Evolutionary conservation across 1,284 basidiomycete species (phyloP).

Genomic region (Meira nashicola): DNA sequence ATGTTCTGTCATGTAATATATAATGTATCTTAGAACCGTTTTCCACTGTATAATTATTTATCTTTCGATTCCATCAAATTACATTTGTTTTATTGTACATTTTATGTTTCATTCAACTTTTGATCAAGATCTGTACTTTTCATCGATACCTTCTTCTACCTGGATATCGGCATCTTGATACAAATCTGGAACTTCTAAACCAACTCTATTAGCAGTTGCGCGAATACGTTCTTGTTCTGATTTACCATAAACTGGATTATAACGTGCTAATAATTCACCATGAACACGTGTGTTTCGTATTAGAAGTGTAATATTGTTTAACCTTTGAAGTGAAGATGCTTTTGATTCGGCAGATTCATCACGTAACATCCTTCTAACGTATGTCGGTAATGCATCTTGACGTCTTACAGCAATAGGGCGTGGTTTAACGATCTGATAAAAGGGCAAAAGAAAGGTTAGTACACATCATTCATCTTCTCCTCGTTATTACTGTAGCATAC

Average conservation of each 20-base stretch:
- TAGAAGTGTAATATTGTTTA: neutral
- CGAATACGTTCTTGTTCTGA: conserved; percentile 16
- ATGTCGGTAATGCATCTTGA: neutral
- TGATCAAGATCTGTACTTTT: neutral
- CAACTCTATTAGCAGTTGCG: conserved; percentile 16
- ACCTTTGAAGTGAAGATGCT: neutral
- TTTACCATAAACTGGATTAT: conserved; percentile 18
- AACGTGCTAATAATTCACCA: conserved; percentile 12
- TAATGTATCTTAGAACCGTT: neutral
- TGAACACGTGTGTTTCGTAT: conserved; percentile 3
- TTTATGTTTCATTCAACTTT: too few relatives aligned
- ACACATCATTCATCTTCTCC: neutral
- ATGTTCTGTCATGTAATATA: conserved; percentile 22
- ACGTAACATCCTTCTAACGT: neutral
- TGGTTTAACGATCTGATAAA: neutral
- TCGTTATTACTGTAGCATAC: neutral
- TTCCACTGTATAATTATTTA: neutral
- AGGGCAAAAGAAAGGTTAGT: neutral
- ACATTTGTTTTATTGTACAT: neutral
- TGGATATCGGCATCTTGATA: conserved; percentile 1
- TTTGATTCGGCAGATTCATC: neutral
- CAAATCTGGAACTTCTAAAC: conserved; percentile 16
- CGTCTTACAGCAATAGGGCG: neutral
- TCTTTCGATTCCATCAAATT: neutral
- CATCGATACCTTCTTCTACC: neutral